Conservation (phyloP, 768 basidiomycete species). For the Suillus plorans region DNA sequence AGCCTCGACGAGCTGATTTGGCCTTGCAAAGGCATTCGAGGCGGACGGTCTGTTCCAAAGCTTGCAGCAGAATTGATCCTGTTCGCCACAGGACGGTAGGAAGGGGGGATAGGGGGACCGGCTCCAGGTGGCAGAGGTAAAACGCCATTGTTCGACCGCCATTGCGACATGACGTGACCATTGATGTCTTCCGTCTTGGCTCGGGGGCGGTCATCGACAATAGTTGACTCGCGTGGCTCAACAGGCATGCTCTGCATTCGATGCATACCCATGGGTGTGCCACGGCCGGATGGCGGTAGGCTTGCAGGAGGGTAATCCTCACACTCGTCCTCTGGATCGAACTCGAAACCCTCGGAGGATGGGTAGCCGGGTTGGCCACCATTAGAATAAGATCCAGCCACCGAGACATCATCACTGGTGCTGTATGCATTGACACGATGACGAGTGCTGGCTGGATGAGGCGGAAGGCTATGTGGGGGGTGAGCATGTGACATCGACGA, state of each 20-base stretch:
- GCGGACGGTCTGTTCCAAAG: conserved; percentile 48
- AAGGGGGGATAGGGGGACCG: conserved; percentile 21
- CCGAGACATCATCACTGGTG: conserved; percentile 35
- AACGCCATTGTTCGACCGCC: conserved; percentile 53
- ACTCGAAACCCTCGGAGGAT: conserved; percentile 67
- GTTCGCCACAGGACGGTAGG: conserved; percentile 42
- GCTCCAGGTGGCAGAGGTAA: conserved; percentile 35
- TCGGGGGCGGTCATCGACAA: conserved; percentile 53
- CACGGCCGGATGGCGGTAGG: conserved; percentile 59
- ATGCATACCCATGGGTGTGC: conserved; percentile 67
- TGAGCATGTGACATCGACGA: conserved; percentile 32
- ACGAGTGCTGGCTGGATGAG: conserved; percentile 34
- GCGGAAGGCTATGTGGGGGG: conserved; percentile 32
- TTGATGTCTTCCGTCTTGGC: conserved; percentile 70
- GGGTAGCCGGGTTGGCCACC: conserved; percentile 38
- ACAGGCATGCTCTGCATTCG: conserved; percentile 57
- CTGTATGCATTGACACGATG: conserved; percentile 36
- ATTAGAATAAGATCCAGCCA: conserved; percentile 30
- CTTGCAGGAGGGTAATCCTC: conserved; percentile 69
- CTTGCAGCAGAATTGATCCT: conserved; percentile 48
- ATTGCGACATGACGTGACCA: conserved; percentile 61
- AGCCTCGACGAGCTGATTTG: conserved; percentile 72
- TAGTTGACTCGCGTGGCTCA: conserved; percentile 48
- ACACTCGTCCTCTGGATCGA: conserved; percentile 71
- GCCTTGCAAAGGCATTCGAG: conserved; percentile 48